Evolutionary conservation across 371 early-diverging fungal genomes (phyloP).

Genomic region (Saksenaea oblongispora): DNA sequence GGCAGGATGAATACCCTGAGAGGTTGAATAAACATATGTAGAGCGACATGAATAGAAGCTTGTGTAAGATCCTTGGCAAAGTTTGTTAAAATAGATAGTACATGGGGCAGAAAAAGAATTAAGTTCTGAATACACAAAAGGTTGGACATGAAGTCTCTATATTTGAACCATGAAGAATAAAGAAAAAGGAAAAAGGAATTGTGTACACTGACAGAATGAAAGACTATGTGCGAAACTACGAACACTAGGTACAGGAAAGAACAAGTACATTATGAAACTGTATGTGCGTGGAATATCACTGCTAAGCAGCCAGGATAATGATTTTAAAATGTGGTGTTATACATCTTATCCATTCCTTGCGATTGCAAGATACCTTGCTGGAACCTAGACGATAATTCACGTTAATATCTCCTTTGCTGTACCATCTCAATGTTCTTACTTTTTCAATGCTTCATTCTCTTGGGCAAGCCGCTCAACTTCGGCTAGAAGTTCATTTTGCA

Average conservation of each 20-base stretch:
- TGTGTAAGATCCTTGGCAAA: too few relatives aligned
- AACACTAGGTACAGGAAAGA: conserved; percentile 16
- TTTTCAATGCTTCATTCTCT: conserved; percentile 53
- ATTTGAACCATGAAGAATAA: background rate
- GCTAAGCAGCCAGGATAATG: background rate
- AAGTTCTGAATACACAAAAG: background rate
- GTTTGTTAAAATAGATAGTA: background rate
- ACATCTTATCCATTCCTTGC: conserved; percentile 56
- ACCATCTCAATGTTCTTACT: conserved; percentile 21
- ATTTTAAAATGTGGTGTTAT: conserved; percentile 30
- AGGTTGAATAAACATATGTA: too few relatives aligned
- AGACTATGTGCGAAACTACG: conserved; percentile 21
- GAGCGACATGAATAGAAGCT: too few relatives aligned
- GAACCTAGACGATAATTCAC: conserved; percentile 27
- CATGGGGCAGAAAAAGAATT: background rate
- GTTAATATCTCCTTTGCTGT: background rate
- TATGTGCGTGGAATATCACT: background rate
- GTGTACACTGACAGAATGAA: conserved; percentile 16
- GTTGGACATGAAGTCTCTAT: background rate
- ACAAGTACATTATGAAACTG: conserved; percentile 8
- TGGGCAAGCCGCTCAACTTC: conserved; percentile 51
- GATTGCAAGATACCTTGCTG: conserved; percentile 49
- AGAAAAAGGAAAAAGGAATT: conserved; percentile 13
- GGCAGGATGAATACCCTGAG: too few relatives aligned
- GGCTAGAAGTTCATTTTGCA: conserved; percentile 44